Evolutionary conservation across 2,329 filamentous ascomycete species (phyloP).

Genomic region (Cadophora gregata): DNA sequence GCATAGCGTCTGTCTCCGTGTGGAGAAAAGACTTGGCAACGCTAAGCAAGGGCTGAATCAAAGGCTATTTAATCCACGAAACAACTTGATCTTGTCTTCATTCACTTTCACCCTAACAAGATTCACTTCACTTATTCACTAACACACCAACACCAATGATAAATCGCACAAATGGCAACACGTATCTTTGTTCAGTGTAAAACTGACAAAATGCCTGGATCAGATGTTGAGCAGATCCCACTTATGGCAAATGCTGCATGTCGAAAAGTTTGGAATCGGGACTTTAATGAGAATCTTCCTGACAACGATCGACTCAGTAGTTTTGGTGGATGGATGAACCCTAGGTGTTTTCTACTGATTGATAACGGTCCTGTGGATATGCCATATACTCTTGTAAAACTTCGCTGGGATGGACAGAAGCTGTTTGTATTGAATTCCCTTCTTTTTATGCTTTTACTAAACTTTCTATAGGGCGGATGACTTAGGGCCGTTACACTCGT

Average conservation of each 20-base stretch:
- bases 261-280: slow-evolving; percentile 26
- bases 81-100: neutral
- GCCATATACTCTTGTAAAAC: slow-evolving; percentile 13
- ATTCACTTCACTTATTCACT: slow-evolving; percentile 5
- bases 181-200: slow-evolving; percentile 26
- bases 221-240: slow-evolving; percentile 20
- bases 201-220: slow-evolving; percentile 29
- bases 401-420: slow-evolving; percentile 23
- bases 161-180: slow-evolving; percentile 19
- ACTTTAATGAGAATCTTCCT: slow-evolving; percentile 24
- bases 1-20: neutral
- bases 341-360: slow-evolving; percentile 24
- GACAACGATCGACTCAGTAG: slow-evolving; percentile 24
- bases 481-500: too few species aligned
- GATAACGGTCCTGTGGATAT: slow-evolving; percentile 27
- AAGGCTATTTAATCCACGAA: slow-evolving; percentile 3
- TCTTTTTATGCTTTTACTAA: slow-evolving; percentile 17
- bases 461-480: neutral
- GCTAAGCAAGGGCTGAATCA: neutral
- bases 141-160: slow-evolving; percentile 15
- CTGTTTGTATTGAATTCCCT: slow-evolving; percentile 22
- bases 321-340: slow-evolving; percentile 23
- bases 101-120: neutral
- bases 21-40: slow-evolving; percentile 1
- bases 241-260: slow-evolving; percentile 28